A percentile compares a stretch with the other conserved stretches of the same genome.
These are phyloP conservation scores for Alternaria sp. DNA, from an alignment of 2,329 filamentous ascomycete genomes.

Conservation along the genomic window DNA sequence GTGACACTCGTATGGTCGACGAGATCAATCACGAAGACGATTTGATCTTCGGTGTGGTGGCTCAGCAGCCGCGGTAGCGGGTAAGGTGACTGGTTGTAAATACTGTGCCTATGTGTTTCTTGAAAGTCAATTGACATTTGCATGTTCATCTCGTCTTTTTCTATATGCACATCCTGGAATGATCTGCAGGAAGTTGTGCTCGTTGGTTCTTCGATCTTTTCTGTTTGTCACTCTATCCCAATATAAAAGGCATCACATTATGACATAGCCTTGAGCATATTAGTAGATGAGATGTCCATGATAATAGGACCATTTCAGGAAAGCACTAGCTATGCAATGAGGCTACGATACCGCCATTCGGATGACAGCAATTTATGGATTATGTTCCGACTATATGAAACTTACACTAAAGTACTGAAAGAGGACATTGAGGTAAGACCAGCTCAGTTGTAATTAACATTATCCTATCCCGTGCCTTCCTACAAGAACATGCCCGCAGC, in stretches of 20 bases:
- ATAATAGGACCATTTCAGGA: not conserved
- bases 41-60: not conserved
- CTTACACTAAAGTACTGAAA: not conserved
- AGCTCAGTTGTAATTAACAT: not conserved
- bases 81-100: conserved; percentile 27
- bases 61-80: not conserved
- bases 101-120: conserved; percentile 33
- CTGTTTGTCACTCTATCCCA: not conserved
- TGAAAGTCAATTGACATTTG: conserved; percentile 25
- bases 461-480: not conserved
- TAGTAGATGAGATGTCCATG: not conserved
- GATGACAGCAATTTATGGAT: not conserved
- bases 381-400: not conserved
- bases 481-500: conserved; percentile 17
- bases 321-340: not conserved
- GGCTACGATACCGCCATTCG: not conserved
- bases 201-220: not conserved
- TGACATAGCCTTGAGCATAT: not conserved
- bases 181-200: not conserved
- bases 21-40: not conserved
- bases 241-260: not conserved
- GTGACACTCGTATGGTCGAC: not conserved
- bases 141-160: conserved; percentile 5
- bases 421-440: not conserved
- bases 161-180: not conserved